These are phyloP conservation scores for Hyaloperonospora arabidopsidis DNA, from an alignment of 352 stramenopile genomes.

Conservation along the genomic window DNA sequence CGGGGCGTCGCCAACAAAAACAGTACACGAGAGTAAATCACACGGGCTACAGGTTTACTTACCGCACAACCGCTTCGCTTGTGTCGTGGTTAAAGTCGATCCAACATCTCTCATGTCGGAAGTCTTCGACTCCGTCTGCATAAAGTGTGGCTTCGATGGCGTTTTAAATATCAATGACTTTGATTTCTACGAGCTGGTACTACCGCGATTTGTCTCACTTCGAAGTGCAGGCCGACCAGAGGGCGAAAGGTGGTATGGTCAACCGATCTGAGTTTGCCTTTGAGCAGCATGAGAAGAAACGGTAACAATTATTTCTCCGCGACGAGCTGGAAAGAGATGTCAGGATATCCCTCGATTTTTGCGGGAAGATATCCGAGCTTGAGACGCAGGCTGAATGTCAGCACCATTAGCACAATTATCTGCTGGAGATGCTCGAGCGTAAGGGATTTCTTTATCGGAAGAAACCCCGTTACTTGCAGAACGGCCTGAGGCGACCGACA, in stretches of 20 bases:
- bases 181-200: slow-evolving; percentile 72
- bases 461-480: no score
- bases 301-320: no score
- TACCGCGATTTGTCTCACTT: slow-evolving; percentile 82
- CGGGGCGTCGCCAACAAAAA: slow-evolving; percentile 44
- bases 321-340: no score
- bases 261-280: no score
- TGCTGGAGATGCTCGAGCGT: no score
- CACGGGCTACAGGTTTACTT: slow-evolving; percentile 73
- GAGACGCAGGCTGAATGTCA: no score
- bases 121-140: slow-evolving; percentile 69
- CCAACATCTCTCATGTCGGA: slow-evolving; percentile 51
- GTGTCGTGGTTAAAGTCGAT: slow-evolving; percentile 61
- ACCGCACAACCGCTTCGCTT: slow-evolving; percentile 79
- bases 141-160: slow-evolving; percentile 64
- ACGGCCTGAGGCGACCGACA: no score
- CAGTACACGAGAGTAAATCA: slow-evolving; percentile 26
- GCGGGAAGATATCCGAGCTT: no score
- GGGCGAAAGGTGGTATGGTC: slow-evolving; percentile 77
- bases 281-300: no score
- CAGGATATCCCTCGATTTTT: no score
- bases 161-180: slow-evolving; percentile 74
- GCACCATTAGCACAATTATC: no score
- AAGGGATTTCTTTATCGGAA: no score
- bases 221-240: slow-evolving; percentile 76